Conservation (phyloP, 73 alveolate species). For the Tetrahymena thermophila region DNA sequence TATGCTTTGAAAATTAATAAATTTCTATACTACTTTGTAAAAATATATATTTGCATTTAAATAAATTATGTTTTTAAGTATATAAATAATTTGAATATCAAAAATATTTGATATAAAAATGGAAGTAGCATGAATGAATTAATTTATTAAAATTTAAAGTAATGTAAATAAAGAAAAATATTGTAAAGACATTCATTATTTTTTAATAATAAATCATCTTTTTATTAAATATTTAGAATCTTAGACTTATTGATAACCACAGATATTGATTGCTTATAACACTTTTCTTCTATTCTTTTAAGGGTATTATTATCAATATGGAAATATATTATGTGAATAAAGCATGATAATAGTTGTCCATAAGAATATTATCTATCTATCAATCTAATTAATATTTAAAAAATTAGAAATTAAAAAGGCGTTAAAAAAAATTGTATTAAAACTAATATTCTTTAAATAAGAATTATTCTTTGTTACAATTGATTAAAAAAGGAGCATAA, state of each 20-base stretch:
- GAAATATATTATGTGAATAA: no score
- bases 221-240: neutral
- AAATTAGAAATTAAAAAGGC: neutral
- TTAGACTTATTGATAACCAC: neutral
- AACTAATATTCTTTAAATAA: neutral
- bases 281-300: neutral
- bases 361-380: neutral
- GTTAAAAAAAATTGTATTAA: neutral
- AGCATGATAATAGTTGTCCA: neutral
- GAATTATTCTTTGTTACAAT: neutral
- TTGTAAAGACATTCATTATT: no score
- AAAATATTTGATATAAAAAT: no score
- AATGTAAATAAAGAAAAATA: no score
- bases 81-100: no score
- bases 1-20: no score
- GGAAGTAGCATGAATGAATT: no score
- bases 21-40: no score
- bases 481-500: neutral
- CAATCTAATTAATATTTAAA: neutral
- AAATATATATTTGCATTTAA: no score
- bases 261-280: neutral
- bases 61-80: no score
- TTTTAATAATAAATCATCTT: no score
- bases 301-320: neutral
- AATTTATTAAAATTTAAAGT: no score